Percentiles rank a stretch among this genome's conserved stretches.
Evolutionary conservation across 768 basidiomycete species (phyloP).

Genomic region (Calvatia gigantea): DNA sequence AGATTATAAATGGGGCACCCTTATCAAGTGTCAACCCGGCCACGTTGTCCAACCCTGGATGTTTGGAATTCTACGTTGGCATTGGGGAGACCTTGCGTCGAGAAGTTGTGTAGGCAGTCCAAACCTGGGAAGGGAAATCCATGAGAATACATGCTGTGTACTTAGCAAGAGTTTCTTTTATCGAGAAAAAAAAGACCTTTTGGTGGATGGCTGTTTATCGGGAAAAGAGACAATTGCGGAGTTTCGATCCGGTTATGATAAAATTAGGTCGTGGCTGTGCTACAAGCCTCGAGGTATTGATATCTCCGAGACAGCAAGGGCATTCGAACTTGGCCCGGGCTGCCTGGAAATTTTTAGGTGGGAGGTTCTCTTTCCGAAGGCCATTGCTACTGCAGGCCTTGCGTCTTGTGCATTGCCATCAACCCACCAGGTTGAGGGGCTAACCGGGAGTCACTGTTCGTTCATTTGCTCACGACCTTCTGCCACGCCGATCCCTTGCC

Average conservation of each 20-base stretch:
- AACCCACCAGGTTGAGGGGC: slow-evolving; percentile 3
- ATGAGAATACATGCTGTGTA: neutral
- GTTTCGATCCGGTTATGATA: slow-evolving; percentile 4
- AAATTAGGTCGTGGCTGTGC: slow-evolving; percentile 22
- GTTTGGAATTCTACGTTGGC: slow-evolving; percentile 57
- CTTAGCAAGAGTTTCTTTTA: too few relatives aligned
- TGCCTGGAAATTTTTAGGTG: slow-evolving; percentile 21
- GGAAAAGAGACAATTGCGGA: slow-evolving; percentile 10
- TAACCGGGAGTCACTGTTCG: neutral
- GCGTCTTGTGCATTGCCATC: slow-evolving; percentile 12
- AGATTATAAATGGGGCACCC: slow-evolving; percentile 81
- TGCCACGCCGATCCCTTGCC: slow-evolving; percentile 12
- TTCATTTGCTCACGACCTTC: slow-evolving; percentile 17
- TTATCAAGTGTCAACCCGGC: slow-evolving; percentile 64
- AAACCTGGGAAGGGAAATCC: neutral
- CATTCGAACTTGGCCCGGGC: slow-evolving; percentile 4
- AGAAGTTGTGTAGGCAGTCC: slow-evolving; percentile 31
- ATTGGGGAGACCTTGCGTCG: slow-evolving; percentile 46
- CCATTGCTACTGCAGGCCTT: slow-evolving; percentile 17
- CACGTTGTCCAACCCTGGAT: slow-evolving; percentile 72
- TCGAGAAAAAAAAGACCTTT: too few relatives aligned
- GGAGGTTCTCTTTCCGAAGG: slow-evolving; percentile 18
- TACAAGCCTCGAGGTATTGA: slow-evolving; percentile 29
- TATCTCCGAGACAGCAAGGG: slow-evolving; percentile 17
- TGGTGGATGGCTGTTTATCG: neutral